phyloP scores from a whole-genome alignment of 2,329 filamentous ascomycete species.

The Penicillium brevicompactum region DNA sequence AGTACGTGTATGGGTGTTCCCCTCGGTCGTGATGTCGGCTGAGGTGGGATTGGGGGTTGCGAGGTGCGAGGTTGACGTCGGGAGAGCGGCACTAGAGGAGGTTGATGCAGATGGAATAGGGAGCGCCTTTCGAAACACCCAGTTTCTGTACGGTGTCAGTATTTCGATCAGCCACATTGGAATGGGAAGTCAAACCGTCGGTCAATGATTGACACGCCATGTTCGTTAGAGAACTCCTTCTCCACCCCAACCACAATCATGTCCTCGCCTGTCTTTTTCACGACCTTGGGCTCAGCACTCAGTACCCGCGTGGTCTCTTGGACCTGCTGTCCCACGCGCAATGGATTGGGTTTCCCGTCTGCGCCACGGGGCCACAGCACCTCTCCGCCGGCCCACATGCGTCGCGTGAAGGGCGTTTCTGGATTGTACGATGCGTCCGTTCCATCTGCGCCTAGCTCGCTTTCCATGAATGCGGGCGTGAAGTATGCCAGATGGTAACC shows the following conservation, averaged over 20 bases:
- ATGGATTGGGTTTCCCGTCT: slow-evolving; percentile 36
- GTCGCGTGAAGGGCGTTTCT: slow-evolving; percentile 59
- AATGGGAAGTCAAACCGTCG: slow-evolving; percentile 42
- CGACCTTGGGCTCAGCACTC: slow-evolving; percentile 57
- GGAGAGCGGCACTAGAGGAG: slow-evolving; percentile 2
- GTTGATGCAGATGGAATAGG: slow-evolving; percentile 16
- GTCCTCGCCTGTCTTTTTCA: slow-evolving; percentile 56
- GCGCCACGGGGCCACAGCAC: slow-evolving; percentile 53
- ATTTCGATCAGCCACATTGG: neutral
- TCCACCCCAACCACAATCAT: slow-evolving; percentile 68
- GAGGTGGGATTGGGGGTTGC: slow-evolving; percentile 17
- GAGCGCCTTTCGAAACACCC: slow-evolving; percentile 48
- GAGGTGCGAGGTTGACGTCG: slow-evolving; percentile 14
- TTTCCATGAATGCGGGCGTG: slow-evolving; percentile 58
- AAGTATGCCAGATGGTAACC: slow-evolving; percentile 68
- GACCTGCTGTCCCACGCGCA: slow-evolving; percentile 59
- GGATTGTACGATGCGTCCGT: slow-evolving; percentile 64
- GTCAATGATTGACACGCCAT: slow-evolving; percentile 58
- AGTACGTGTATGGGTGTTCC: slow-evolving; percentile 33
- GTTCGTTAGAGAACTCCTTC: slow-evolving; percentile 58
- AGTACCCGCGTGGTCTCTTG: slow-evolving; percentile 60
- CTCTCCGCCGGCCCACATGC: slow-evolving; percentile 69
- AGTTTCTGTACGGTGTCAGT: slow-evolving; percentile 36
- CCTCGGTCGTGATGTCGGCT: slow-evolving; percentile 22
- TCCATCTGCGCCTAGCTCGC: slow-evolving; percentile 60